Evolutionary conservation across 2,329 filamentous ascomycete species (phyloP).

Genomic region (Colletotrichum musicola): DNA sequence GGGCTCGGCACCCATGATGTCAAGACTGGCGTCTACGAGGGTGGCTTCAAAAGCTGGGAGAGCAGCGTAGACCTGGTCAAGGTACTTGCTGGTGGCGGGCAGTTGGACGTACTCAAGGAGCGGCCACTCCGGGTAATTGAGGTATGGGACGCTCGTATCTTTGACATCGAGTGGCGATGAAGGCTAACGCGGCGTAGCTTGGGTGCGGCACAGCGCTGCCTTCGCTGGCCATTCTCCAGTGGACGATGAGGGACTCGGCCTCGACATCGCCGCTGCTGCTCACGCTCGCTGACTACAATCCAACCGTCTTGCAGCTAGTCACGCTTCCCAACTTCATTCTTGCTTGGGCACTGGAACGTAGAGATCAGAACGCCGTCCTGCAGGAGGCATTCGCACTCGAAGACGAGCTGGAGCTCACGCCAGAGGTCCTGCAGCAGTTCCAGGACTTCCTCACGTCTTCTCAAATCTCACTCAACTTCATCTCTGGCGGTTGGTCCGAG

Average conservation of each 20-base stretch:
- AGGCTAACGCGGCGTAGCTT: slow-evolving; percentile 63
- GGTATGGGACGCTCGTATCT: slow-evolving; percentile 56
- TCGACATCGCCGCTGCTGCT: slow-evolving; percentile 62
- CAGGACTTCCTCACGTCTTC: slow-evolving; percentile 60
- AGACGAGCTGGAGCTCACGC: slow-evolving; percentile 74
- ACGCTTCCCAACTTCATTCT: slow-evolving; percentile 84
- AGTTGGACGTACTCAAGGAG: slow-evolving; percentile 48
- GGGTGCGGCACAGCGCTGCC: slow-evolving; percentile 85
- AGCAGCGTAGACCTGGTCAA: slow-evolving; percentile 85
- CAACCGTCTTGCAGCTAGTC: slow-evolving; percentile 80
- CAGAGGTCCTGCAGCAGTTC: slow-evolving; percentile 71
- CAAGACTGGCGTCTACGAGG: slow-evolving; percentile 85
- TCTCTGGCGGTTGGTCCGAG: slow-evolving; percentile 81
- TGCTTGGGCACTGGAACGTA: slow-evolving; percentile 70
- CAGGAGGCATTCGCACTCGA: slow-evolving; percentile 62
- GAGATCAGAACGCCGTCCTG: slow-evolving; percentile 52
- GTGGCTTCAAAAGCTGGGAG: slow-evolving; percentile 92
- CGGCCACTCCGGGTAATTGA: slow-evolving; percentile 63
- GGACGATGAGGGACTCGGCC: slow-evolving; percentile 54
- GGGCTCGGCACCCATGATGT: slow-evolving; percentile 79
- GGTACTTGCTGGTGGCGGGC: slow-evolving; percentile 64
- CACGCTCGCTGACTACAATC: slow-evolving; percentile 84
- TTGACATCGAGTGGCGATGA: slow-evolving; percentile 12
- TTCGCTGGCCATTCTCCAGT: slow-evolving; percentile 78
- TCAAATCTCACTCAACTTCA: slow-evolving; percentile 71